Percentiles rank a stretch among this genome's conserved stretches.
Conservation (phyloP, 2,329 filamentous ascomycete genomes). For the Diaporthe vexans region DNA sequence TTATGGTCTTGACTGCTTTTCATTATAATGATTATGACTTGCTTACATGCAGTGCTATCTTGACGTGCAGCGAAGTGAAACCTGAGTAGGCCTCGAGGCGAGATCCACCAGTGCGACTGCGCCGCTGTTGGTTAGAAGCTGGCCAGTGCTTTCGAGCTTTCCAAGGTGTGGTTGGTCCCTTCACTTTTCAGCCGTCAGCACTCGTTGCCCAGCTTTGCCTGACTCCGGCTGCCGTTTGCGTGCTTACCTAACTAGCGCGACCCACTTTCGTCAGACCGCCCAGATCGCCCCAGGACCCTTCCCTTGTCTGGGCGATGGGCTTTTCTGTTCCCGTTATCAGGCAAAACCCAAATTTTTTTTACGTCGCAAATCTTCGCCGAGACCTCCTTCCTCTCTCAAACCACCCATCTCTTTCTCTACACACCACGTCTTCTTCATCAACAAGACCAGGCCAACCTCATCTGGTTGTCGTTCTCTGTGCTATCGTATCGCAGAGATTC, state of each 20-base stretch:
- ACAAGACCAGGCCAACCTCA: constrained; percentile 42
- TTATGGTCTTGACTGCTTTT: constrained; percentile 17
- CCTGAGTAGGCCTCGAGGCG: neutral
- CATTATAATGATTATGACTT: constrained; percentile 28
- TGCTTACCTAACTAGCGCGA: constrained; percentile 37
- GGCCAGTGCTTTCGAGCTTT: neutral
- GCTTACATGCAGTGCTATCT: neutral
- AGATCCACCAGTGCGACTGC: neutral
- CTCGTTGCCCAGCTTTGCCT: neutral
- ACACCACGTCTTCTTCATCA: constrained; percentile 40
- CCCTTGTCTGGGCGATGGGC: constrained; percentile 25
- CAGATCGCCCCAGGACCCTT: constrained; percentile 31
- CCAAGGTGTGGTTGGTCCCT: neutral
- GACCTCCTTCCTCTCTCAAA: constrained; percentile 31
- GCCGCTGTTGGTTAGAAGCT: constrained; percentile 22
- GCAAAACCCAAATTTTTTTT: constrained; percentile 40
- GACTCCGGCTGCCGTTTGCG: constrained; percentile 4
- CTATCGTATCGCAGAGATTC: constrained; percentile 29
- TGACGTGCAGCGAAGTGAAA: neutral
- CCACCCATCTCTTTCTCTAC: constrained; percentile 38
- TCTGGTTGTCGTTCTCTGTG: constrained; percentile 22
- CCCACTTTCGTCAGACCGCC: constrained; percentile 26
- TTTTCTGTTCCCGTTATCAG: constrained; percentile 34
- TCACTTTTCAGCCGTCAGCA: neutral
- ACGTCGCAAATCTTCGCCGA: constrained; percentile 28